Conservation (phyloP, 148 eudicot species). For the Talinum fruticosum region DNA sequence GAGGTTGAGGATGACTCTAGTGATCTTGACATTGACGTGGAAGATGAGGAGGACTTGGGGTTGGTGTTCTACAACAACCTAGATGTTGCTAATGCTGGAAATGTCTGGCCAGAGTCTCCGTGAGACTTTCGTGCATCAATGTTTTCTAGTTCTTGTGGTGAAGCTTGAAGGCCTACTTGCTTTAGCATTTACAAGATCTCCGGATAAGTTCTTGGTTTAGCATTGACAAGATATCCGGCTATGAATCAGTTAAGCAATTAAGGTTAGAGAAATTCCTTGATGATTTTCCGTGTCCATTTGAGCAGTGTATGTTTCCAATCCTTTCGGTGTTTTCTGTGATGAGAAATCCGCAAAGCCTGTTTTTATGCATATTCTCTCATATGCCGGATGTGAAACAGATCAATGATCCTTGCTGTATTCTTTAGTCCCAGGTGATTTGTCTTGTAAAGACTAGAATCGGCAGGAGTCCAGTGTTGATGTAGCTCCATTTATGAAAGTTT, state of each 20-base stretch:
- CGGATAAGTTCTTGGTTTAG: too few species aligned
- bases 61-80: conserved; percentile 37
- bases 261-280: not conserved
- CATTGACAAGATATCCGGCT: too few species aligned
- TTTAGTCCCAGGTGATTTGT: not conserved
- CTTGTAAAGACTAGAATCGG: not conserved
- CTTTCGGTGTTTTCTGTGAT: not conserved
- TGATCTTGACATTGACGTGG: conserved; percentile 38
- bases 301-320: conserved; percentile 10
- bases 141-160: not conserved
- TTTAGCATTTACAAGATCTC: too few species aligned
- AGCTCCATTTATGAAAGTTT: not conserved
- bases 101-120: not conserved
- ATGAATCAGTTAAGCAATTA: not conserved
- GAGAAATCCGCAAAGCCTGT: not conserved
- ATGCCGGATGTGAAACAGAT: not conserved
- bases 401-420: not conserved
- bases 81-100: not conserved
- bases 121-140: not conserved
- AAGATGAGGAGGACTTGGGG: conserved; percentile 38
- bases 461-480: not conserved
- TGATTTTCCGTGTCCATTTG: not conserved
- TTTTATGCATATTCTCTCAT: not conserved
- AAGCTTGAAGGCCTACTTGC: not conserved
- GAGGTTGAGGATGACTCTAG: conserved; percentile 30